Evolutionary conservation across 2,329 filamentous ascomycete genomes (phyloP).

Genomic region (Cladosporium oxysporum): DNA sequence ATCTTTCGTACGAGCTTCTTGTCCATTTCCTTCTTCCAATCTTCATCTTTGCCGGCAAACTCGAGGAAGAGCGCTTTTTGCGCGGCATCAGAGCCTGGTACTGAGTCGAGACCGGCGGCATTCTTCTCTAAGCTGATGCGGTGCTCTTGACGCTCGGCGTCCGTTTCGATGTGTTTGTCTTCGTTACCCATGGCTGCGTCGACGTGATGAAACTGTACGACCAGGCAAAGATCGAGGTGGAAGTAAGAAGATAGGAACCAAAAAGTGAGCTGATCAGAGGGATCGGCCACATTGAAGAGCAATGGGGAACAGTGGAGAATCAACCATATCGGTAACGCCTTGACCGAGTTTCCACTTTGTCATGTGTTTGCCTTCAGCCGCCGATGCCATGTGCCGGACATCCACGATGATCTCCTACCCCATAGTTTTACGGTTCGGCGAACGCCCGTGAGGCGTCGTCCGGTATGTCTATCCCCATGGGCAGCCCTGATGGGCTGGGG

Average conservation of each 20-base stretch:
- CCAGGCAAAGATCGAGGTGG: not conserved
- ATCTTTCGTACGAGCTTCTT: slow-evolving; percentile 67
- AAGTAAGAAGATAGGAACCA: not conserved
- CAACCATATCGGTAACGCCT: not conserved
- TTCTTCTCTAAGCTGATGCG: slow-evolving; percentile 18
- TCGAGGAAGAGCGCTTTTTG: slow-evolving; percentile 14
- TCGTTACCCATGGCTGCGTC: slow-evolving; percentile 4
- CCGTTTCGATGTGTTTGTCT: slow-evolving; percentile 8
- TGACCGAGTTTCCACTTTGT: not conserved
- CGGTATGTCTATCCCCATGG: slow-evolving; percentile 1
- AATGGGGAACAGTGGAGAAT: not conserved
- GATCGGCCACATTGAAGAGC: slow-evolving; percentile 14
- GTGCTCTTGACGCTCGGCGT: slow-evolving; percentile 16
- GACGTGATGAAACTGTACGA: not conserved
- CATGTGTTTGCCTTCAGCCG: slow-evolving; percentile 13
- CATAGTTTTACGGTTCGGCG: not conserved
- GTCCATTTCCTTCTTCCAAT: slow-evolving; percentile 42
- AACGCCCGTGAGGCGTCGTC: not conserved
- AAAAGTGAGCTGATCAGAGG: not conserved
- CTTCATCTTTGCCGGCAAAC: slow-evolving; percentile 17
- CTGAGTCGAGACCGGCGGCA: not conserved
- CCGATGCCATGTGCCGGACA: slow-evolving; percentile 1
- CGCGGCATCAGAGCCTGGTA: slow-evolving; percentile 5
- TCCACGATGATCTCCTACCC: not conserved
- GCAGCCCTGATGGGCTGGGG: slow-evolving; percentile 14